A percentile compares a stretch with the other conserved stretches of the same genome.
These are phyloP conservation scores for Barnettozyma sp. DNA, from an alignment of 805 yeast genomes.

Conservation along the genomic window DNA sequence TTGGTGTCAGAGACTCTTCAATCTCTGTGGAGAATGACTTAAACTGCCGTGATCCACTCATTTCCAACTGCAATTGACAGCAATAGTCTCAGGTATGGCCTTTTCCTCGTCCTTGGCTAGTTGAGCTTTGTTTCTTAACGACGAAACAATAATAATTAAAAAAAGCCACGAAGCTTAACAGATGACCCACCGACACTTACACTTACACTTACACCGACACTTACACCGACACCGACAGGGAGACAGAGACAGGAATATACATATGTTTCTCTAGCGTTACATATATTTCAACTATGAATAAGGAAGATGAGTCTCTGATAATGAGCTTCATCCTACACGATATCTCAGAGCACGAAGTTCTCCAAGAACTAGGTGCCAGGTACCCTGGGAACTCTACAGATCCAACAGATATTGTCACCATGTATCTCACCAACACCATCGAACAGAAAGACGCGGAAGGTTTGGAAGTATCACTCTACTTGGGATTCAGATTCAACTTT, in stretches of 20 bases:
- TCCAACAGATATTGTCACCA: neutral
- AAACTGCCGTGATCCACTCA: constrained; percentile 13
- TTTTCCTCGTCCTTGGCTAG: no score
- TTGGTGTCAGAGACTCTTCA: constrained; percentile 15
- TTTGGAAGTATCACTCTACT: neutral
- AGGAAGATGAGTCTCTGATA: no score
- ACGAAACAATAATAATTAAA: no score
- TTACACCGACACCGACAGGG: no score
- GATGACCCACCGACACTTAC: no score
- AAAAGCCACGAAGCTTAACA: no score
- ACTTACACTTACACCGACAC: no score
- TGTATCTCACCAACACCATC: neutral
- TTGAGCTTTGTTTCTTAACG: no score
- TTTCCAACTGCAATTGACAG: neutral
- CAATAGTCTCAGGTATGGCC: no score
- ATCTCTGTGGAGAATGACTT: constrained; percentile 26
- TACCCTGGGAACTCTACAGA: neutral
- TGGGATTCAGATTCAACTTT: constrained; percentile 2
- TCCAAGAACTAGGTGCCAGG: neutral
- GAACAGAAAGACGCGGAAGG: neutral
- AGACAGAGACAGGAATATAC: no score
- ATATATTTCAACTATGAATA: no score
- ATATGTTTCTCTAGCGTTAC: no score
- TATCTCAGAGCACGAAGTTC: neutral
- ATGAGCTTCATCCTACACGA: neutral